phyloP scores from a whole-genome alignment of 345 rosid genomes.

The Punica granatum region DNA sequence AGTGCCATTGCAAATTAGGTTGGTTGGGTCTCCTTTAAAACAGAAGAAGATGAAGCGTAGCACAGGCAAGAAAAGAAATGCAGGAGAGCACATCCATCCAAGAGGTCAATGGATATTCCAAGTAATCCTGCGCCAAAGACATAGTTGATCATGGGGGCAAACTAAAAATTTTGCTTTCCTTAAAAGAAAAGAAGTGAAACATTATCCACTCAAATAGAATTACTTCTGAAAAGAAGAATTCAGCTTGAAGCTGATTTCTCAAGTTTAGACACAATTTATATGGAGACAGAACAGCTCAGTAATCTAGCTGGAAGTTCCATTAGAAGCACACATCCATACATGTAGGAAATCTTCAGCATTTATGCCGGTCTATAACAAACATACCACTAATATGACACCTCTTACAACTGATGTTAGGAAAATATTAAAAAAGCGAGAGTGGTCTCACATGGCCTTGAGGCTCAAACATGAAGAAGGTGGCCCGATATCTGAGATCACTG shows the following conservation, averaged over 20 bases:
- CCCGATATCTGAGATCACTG: not conserved
- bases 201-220: slow-evolving; percentile 9
- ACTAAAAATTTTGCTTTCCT: slow-evolving; percentile 24
- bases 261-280: not conserved
- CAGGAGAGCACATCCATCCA: slow-evolving; percentile 68
- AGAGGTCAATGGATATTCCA: slow-evolving; percentile 55
- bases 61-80: slow-evolving; percentile 51
- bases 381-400: not conserved
- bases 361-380: not conserved
- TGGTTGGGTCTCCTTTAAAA: slow-evolving; percentile 45
- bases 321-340: not conserved
- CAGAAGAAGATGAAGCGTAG: slow-evolving; percentile 60
- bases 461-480: not conserved
- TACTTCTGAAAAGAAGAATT: slow-evolving; percentile 4
- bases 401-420: not conserved
- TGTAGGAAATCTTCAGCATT: not conserved
- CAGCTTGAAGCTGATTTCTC: not conserved
- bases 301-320: not conserved
- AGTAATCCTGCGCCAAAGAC: slow-evolving; percentile 94
- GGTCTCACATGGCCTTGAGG: not conserved
- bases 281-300: not conserved
- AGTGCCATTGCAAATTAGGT: slow-evolving; percentile 58
- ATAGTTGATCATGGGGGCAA: slow-evolving; percentile 76
- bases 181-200: slow-evolving; percentile 7
- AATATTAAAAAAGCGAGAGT: not conserved